Percentiles rank a stretch among this genome's conserved stretches.
phyloP scores from a whole-genome alignment of 371 early-diverging fungal species.

The Amoeboaphelidium protococcarum region DNA sequence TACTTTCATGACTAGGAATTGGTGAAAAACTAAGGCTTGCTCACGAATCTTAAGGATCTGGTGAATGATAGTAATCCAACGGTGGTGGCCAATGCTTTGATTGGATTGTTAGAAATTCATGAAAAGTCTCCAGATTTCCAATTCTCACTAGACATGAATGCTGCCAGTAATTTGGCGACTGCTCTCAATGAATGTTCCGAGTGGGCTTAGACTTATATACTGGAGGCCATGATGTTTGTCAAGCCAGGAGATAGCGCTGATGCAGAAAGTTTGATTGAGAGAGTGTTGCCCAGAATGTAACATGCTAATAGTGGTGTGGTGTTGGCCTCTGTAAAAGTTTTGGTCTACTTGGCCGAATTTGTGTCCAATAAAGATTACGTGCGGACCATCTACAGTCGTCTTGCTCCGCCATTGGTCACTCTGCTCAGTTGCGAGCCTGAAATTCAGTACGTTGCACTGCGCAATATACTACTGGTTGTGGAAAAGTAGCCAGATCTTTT shows the following conservation, averaged over 20 bases:
- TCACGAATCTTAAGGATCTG: slow-evolving; percentile 11
- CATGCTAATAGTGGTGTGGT: slow-evolving; percentile 94
- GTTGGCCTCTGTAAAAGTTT: slow-evolving; percentile 57
- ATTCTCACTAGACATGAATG: slow-evolving; percentile 12
- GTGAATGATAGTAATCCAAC: slow-evolving; percentile 17
- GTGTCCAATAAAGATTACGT: slow-evolving; percentile 30
- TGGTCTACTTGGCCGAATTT: slow-evolving; percentile 42
- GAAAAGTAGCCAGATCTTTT: slow-evolving; percentile 73
- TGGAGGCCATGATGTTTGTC: slow-evolving; percentile 55
- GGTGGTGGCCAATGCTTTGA: slow-evolving; percentile 70
- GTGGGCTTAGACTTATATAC: slow-evolving; percentile 84
- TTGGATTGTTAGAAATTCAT: slow-evolving; percentile 66
- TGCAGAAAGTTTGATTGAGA: slow-evolving; percentile 66
- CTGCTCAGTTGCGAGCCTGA: slow-evolving; percentile 68
- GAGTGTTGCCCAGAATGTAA: slow-evolving; percentile 71
- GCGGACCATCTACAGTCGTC: slow-evolving; percentile 37
- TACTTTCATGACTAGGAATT: slow-evolving; percentile 45
- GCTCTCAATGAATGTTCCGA: slow-evolving; percentile 91
- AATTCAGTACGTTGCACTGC: slow-evolving; percentile 83
- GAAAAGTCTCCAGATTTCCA: slow-evolving; percentile 45
- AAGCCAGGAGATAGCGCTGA: slow-evolving; percentile 58
- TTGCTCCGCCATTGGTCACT: slow-evolving; percentile 81
- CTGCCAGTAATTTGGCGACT: slow-evolving; percentile 15
- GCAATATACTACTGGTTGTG: slow-evolving; percentile 78
- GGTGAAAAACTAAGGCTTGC: slow-evolving; percentile 36